These are phyloP conservation scores for Brasenia schreberi DNA, from an alignment of 164 flowering plant genomes.

Conservation along the genomic window DNA sequence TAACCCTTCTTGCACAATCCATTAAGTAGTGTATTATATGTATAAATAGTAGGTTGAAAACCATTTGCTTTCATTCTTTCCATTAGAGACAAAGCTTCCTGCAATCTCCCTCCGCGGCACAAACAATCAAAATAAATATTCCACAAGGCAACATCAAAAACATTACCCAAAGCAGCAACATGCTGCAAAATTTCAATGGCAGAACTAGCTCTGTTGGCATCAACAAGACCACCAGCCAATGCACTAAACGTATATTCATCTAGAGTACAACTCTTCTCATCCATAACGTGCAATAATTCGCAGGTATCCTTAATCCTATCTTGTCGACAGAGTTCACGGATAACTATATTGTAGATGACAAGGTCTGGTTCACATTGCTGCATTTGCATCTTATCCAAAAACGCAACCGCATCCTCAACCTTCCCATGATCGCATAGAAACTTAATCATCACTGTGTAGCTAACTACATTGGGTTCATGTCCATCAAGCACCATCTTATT, in stretches of 20 bases:
- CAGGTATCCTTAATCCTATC: slow-evolving; percentile 16
- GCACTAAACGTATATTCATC: slow-evolving; percentile 29
- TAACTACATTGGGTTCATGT: slow-evolving; percentile 22
- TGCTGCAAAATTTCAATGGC: slow-evolving; percentile 14
- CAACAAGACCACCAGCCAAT: slow-evolving; percentile 27
- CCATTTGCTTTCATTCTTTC: slow-evolving; percentile 23
- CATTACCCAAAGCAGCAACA: slow-evolving; percentile 16
- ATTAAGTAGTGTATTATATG: slow-evolving; percentile 32
- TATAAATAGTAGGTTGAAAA: slow-evolving; percentile 23
- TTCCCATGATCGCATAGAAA: slow-evolving; percentile 17
- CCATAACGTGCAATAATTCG: slow-evolving; percentile 19
- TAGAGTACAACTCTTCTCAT: slow-evolving; percentile 30
- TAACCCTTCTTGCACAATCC: slow-evolving; percentile 30
- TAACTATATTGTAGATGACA: slow-evolving; percentile 28
- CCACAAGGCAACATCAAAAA: slow-evolving; percentile 14
- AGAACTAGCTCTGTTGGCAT: slow-evolving; percentile 13
- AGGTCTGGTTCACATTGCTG: slow-evolving; percentile 13
- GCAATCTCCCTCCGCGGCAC: slow-evolving; percentile 16
- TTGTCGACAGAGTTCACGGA: slow-evolving; percentile 23
- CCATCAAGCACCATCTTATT: slow-evolving; percentile 29
- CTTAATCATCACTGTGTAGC: slow-evolving; percentile 23
- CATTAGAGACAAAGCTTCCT: slow-evolving; percentile 23
- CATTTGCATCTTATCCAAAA: slow-evolving; percentile 24
- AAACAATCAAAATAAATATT: slow-evolving; percentile 31
- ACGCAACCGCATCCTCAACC: slow-evolving; percentile 3